Evolutionary conservation across 2,329 filamentous ascomycete genomes (phyloP).

Genomic region (Aspergillus novoparasiticus): DNA sequence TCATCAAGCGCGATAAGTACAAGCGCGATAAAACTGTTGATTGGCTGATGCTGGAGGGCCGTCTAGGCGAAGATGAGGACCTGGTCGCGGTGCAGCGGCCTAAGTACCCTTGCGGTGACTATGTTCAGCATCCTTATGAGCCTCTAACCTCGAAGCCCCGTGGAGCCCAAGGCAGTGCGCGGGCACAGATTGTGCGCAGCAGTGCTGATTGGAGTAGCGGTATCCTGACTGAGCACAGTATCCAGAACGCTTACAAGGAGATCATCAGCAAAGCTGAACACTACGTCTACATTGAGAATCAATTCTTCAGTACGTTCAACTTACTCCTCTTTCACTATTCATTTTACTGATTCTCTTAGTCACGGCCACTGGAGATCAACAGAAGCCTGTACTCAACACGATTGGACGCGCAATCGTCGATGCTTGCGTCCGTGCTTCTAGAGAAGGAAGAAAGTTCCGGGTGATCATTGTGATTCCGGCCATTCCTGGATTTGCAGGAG

Average conservation of each 20-base stretch:
- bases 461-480: conserved; percentile 89
- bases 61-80: conserved; percentile 77
- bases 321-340: neutral
- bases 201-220: conserved; percentile 94
- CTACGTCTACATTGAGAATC: conserved; percentile 96
- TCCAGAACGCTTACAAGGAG: conserved; percentile 82
- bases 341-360: conserved; percentile 46
- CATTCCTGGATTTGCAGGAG: conserved; percentile 91
- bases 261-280: conserved; percentile 86
- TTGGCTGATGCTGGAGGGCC: conserved; percentile 79
- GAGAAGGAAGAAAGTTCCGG: conserved; percentile 83
- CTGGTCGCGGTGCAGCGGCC: conserved; percentile 86
- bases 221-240: conserved; percentile 80
- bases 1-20: conserved; percentile 96
- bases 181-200: conserved; percentile 84
- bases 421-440: conserved; percentile 76
- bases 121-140: conserved; percentile 75
- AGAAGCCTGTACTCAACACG: conserved; percentile 81
- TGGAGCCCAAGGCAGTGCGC: conserved; percentile 70
- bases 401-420: conserved; percentile 90
- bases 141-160: conserved; percentile 67
- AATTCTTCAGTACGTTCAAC: conserved; percentile 75
- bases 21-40: conserved; percentile 83
- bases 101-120: conserved; percentile 85
- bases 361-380: conserved; percentile 86